Evolutionary conservation across 2,329 filamentous ascomycete species (phyloP).

Genomic region (Thielaviopsis euricoi): DNA sequence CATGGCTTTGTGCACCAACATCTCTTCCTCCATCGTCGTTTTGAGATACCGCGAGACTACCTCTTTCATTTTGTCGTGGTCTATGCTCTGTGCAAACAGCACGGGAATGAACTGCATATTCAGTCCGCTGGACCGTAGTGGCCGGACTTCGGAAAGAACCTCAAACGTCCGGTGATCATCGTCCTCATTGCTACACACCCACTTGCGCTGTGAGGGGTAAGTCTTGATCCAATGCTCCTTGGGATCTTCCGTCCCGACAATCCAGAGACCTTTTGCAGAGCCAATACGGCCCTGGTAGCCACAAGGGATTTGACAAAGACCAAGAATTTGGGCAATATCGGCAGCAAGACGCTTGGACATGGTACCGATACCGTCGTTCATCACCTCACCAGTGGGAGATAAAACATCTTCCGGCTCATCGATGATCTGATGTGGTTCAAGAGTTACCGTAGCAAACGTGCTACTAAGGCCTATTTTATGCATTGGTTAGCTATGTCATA

Average conservation of each 20-base stretch:
- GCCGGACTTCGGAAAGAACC: constrained; percentile 32
- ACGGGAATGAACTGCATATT: constrained; percentile 56
- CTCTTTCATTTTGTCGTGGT: constrained; percentile 26
- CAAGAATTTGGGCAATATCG: constrained; percentile 33
- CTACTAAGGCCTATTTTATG: constrained; percentile 31
- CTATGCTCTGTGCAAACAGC: constrained; percentile 40
- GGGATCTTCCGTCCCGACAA: constrained; percentile 35
- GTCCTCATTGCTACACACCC: constrained; percentile 33
- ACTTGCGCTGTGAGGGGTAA: constrained; percentile 52
- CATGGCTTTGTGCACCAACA: constrained; percentile 33
- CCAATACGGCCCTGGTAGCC: constrained; percentile 56
- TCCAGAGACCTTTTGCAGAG: constrained; percentile 62
- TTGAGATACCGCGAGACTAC: constrained; percentile 33
- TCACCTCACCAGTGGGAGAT: constrained; percentile 27
- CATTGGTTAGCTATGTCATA: constrained; percentile 1
- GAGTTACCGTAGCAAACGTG: constrained; percentile 28
- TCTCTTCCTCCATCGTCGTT: constrained; percentile 35
- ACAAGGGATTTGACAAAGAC: constrained; percentile 37
- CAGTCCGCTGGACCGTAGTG: constrained; percentile 35
- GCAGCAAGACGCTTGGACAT: constrained; percentile 46
- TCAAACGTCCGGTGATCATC: constrained; percentile 46
- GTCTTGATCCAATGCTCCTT: constrained; percentile 48
- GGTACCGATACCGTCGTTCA: constrained; percentile 50
- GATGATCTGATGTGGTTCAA: constrained; percentile 31
- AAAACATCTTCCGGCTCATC: constrained; percentile 22